Evolutionary conservation across 768 basidiomycete species (phyloP).

Genomic region (Boletus pseudo-olivaceus): DNA sequence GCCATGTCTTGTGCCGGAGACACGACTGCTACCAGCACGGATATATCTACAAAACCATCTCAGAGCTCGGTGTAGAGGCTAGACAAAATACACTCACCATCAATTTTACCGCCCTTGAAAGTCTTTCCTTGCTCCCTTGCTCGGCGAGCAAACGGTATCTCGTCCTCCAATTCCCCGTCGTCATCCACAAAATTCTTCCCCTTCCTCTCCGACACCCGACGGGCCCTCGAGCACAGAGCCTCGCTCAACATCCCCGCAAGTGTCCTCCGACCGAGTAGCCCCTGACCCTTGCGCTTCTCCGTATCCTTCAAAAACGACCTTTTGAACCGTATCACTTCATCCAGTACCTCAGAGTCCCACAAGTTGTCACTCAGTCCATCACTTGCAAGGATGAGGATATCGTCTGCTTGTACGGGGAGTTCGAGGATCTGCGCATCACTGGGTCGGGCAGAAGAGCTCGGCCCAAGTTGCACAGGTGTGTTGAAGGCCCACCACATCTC

Average conservation of each 20-base stretch:
- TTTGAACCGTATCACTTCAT: conserved; percentile 68
- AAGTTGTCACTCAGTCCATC: conserved; percentile 86
- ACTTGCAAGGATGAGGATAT: conserved; percentile 76
- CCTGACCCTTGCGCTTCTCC: conserved; percentile 12
- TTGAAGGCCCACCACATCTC: conserved; percentile 93
- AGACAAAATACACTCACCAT: conserved; percentile 49
- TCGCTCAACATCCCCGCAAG: conserved; percentile 72
- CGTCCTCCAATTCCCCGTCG: conserved; percentile 35
- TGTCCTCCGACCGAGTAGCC: conserved; percentile 45
- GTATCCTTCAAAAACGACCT: conserved; percentile 32
- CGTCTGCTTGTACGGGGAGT: conserved; percentile 64
- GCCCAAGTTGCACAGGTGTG: conserved; percentile 63
- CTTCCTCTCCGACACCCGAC: conserved; percentile 58
- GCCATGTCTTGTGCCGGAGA: conserved; percentile 39
- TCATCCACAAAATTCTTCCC: conserved; percentile 23
- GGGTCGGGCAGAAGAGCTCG: conserved; percentile 58
- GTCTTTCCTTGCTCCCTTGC: conserved; percentile 69
- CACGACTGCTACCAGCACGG: conserved; percentile 63
- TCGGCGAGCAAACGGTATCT: conserved; percentile 82
- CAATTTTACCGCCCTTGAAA: conserved; percentile 81
- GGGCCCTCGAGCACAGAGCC: conserved; percentile 76
- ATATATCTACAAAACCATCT: conserved; percentile 46
- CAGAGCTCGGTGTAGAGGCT: not conserved
- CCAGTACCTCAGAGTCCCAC: conserved; percentile 85
- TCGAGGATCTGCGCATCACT: conserved; percentile 66